Conservation (phyloP, 2,329 filamentous ascomycete genomes). For the Cercospora nicotianae region DNA sequence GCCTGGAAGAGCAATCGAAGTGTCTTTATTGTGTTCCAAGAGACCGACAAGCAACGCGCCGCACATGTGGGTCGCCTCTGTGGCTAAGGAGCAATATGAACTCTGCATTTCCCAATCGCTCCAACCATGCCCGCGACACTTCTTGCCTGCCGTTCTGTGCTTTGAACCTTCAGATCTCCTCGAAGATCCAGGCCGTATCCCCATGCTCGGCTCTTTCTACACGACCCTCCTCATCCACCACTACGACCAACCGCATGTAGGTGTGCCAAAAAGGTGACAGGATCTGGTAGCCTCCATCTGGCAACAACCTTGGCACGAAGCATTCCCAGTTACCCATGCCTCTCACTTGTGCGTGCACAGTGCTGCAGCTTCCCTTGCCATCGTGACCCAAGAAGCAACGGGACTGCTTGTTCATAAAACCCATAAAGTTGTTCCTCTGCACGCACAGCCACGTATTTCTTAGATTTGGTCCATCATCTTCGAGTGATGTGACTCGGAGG, state of each 20-base stretch:
- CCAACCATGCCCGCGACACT: too few relatives aligned
- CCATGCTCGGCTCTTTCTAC: background rate
- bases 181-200: background rate
- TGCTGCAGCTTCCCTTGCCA: background rate
- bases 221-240: background rate
- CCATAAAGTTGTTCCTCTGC: background rate
- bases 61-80: too few relatives aligned
- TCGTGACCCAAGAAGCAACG: background rate
- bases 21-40: too few relatives aligned
- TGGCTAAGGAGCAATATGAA: too few relatives aligned
- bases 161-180: background rate
- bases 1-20: too few relatives aligned
- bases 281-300: background rate
- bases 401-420: background rate
- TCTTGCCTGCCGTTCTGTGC: too few relatives aligned
- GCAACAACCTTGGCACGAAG: background rate
- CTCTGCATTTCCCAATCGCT: too few relatives aligned
- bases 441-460: background rate
- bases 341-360: background rate
- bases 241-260: background rate
- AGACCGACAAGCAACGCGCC: too few relatives aligned
- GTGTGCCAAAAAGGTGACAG: background rate
- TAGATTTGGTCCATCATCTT: background rate
- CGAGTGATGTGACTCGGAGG: background rate
- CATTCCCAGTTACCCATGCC: background rate